Percentiles rank a stretch among this genome's conserved stretches.
phyloP scores from a whole-genome alignment of 768 basidiomycete species.

The Hypholoma sublateritium region DNA sequence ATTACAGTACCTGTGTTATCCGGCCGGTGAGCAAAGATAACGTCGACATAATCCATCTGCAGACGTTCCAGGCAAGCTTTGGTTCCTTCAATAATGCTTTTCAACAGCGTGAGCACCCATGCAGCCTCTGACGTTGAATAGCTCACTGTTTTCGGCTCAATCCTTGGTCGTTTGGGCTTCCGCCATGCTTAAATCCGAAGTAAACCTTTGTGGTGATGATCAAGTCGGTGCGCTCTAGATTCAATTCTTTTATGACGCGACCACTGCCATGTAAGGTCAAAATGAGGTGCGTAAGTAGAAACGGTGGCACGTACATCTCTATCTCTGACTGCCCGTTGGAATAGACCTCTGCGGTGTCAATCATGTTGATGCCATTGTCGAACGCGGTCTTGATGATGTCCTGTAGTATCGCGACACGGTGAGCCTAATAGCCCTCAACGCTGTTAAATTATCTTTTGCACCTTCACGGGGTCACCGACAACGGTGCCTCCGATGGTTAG shows the following conservation, averaged over 20 bases:
- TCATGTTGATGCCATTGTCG: conserved; percentile 76
- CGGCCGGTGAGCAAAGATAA: conserved; percentile 69
- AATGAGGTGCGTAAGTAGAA: neutral
- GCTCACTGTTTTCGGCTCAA: conserved; percentile 61
- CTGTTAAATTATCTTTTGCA: conserved; percentile 15
- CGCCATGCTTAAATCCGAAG: conserved; percentile 62
- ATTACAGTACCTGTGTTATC: conserved; percentile 47
- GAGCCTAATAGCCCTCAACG: neutral
- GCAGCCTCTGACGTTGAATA: neutral
- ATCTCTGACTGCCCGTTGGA: conserved; percentile 65
- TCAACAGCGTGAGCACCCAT: neutral
- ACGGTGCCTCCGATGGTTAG: conserved; percentile 61
- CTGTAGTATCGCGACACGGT: conserved; percentile 24
- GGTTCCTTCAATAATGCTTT: conserved; percentile 73
- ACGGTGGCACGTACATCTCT: conserved; percentile 55
- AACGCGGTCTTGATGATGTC: conserved; percentile 80
- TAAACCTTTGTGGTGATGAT: conserved; percentile 82
- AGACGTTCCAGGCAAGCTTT: conserved; percentile 66
- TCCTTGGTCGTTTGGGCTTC: conserved; percentile 50
- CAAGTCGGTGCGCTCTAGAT: conserved; percentile 62
- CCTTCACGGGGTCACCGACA: conserved; percentile 71
- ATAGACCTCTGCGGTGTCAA: conserved; percentile 71
- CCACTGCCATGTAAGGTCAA: conserved; percentile 40
- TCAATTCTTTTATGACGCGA: conserved; percentile 72
- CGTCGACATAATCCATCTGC: conserved; percentile 73